Percentiles rank a stretch among this genome's conserved stretches.
Evolutionary conservation across 345 rosid species (phyloP).

Genomic region (Euphorbia pulcherrima): DNA sequence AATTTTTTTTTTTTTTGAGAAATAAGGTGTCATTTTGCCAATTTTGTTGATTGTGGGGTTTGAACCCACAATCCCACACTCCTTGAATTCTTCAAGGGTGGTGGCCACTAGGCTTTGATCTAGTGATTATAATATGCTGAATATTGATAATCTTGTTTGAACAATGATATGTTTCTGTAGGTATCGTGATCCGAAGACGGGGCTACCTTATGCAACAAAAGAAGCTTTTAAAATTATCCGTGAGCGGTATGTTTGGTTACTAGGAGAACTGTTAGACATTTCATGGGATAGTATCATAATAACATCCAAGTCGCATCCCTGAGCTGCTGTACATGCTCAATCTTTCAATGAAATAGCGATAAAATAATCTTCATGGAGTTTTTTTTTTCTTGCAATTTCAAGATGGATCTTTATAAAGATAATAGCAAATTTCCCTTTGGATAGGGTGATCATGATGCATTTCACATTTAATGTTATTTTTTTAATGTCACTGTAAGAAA

Average conservation of each 20-base stretch:
- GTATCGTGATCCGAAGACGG: conserved; percentile 93
- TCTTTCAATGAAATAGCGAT: background rate
- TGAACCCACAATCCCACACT: too few species aligned
- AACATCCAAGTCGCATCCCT: background rate
- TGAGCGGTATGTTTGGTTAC: conserved; percentile 45
- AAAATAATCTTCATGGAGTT: background rate
- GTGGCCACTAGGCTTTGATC: too few species aligned
- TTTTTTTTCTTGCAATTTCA: background rate
- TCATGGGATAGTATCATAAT: background rate
- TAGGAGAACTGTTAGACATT: background rate
- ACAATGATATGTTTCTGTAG: conserved; percentile 36
- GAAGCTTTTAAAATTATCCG: conserved; percentile 85
- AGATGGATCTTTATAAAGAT: background rate
- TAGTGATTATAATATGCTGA: background rate
- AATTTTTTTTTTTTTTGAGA: too few species aligned
- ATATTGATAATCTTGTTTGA: background rate
- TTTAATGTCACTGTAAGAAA: background rate
- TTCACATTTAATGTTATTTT: background rate
- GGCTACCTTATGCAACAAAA: conserved; percentile 71
- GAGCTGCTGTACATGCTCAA: background rate
- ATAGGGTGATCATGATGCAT: background rate
- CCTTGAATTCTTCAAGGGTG: too few species aligned
- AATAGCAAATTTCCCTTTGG: background rate
- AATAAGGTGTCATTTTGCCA: too few species aligned
- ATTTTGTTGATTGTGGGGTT: too few species aligned